Base-by-base conservation (phyloP, 768 basidiomycete genomes). In the Boletellus sp. region DNA sequence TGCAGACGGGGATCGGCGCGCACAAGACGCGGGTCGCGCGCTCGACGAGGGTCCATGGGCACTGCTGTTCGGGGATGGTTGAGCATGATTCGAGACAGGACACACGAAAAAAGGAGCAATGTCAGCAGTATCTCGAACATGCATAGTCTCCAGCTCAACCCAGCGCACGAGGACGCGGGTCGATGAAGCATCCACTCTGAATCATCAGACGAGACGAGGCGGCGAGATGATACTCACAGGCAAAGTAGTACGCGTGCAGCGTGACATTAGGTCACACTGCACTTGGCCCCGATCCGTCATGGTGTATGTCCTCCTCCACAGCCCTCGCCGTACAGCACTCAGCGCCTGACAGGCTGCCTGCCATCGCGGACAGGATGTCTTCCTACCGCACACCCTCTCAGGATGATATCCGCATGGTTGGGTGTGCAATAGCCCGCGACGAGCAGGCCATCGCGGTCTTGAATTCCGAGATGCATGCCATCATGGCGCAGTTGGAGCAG, bases 51-150 rank as follows among this genome's bases (percentile, higher is more conserved):
- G 65, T 92, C 90, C 87, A 90, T 90, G 42, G 42, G 49, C 42
- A 48, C 48, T 62, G 44, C 48, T 62, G 44, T 6, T 39, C 44
- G 36, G 50, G 48, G 20, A 24, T 19, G 48, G 45, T 54, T 56
- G 38, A 60, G 58, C 37, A 36, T 50, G 50, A 23, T 57, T 45
- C 60, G 37, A 60, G 6, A 44, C 41, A 34, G 42, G 45, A 41
- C 32, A 22, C 24, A 43, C n/a, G n/a, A n/a, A 28, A 28, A 65
- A 64, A 53, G 8, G n/a, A 12, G 24, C 2, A 73, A 72, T 33
- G 70, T 92, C 90, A 93, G 89, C 81, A 93, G 90, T 93, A 93
- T 92, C 90, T 83, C 77, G 88, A 90, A 89, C 87, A 78, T 81
- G 73, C 74, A 61, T 64, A 72, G 87, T 91, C 90, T 79, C 75